These are phyloP conservation scores for Penicillium pulvis DNA, from an alignment of 495 filamentous ascomycete genomes.

Conservation along the genomic window DNA sequence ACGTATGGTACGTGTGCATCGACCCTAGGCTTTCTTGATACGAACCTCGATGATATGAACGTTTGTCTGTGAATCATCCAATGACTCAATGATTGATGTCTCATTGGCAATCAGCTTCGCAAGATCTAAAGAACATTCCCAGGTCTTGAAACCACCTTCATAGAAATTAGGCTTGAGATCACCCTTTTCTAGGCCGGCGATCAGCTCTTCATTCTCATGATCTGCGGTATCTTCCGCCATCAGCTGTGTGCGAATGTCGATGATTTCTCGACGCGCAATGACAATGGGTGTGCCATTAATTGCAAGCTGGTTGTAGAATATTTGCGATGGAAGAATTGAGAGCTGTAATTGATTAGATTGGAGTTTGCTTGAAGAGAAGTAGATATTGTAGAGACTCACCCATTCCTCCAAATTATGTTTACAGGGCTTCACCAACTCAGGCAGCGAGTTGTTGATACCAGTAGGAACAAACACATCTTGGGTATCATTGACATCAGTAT, in stretches of 20 bases:
- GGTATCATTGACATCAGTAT: conserved; percentile 33
- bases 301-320: conserved; percentile 67
- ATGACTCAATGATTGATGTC: conserved; percentile 13
- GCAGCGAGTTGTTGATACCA: conserved; percentile 23
- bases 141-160: conserved; percentile 98
- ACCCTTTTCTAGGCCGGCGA: conserved; percentile 67
- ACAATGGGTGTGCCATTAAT: conserved; percentile 50
- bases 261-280: conserved; percentile 84
- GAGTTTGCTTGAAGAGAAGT: conserved; percentile 37
- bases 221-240: conserved; percentile 77
- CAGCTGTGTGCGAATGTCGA: conserved; percentile 90
- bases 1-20: background rate
- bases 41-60: conserved; percentile 73
- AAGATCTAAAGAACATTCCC: conserved; percentile 92
- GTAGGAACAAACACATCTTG: conserved; percentile 13
- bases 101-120: conserved; percentile 57
- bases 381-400: conserved; percentile 36
- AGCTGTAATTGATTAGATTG: conserved; percentile 58
- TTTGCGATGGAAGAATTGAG: conserved; percentile 70
- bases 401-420: conserved; percentile 48
- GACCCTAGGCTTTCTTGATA: background rate
- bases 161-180: conserved; percentile 91
- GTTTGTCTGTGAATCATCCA: conserved; percentile 35
- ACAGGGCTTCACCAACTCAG: conserved; percentile 37
- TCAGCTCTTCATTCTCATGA: conserved; percentile 46